These are phyloP conservation scores for Lunasporangiospora selenospora DNA, from an alignment of 192 early-diverging fungal species.

Conservation along the genomic window DNA sequence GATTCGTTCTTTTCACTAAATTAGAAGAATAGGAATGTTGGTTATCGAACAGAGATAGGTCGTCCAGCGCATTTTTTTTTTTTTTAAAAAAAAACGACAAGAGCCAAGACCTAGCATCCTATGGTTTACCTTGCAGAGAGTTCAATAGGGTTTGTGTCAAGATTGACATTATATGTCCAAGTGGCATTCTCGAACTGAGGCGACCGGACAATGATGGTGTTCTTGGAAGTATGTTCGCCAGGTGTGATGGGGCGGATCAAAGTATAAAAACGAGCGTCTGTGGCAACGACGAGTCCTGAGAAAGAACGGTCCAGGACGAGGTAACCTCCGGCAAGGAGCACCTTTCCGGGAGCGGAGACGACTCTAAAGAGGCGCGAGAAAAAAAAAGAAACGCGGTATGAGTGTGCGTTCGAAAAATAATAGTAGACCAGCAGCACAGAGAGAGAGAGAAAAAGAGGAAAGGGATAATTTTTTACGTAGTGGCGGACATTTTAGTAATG, in stretches of 20 bases:
- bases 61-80: too few species aligned
- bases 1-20: slow-evolving; percentile 37
- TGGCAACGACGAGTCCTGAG: slow-evolving; percentile 85
- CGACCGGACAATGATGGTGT: slow-evolving; percentile 68
- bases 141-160: slow-evolving; percentile 37
- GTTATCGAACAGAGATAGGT: too few species aligned
- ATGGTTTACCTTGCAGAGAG: slow-evolving; percentile 48
- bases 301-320: slow-evolving; percentile 86
- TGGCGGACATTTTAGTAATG: too few species aligned
- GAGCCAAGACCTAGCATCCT: too few species aligned
- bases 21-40: background rate
- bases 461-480: too few species aligned
- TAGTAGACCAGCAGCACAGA: too few species aligned
- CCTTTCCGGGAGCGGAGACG: slow-evolving; percentile 95
- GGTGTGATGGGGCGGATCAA: slow-evolving; percentile 59
- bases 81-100: too few species aligned
- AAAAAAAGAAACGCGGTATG: too few species aligned
- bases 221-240: background rate
- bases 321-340: slow-evolving; percentile 92
- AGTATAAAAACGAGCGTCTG: slow-evolving; percentile 86
- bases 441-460: too few species aligned
- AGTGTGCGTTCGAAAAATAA: too few species aligned
- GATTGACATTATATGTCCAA: slow-evolving; percentile 71
- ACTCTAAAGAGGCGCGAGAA: slow-evolving; percentile 55
- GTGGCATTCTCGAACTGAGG: slow-evolving; percentile 87